Conservation (phyloP, 495 filamentous ascomycete genomes). For the Podospora bellae-mahoneyi region DNA sequence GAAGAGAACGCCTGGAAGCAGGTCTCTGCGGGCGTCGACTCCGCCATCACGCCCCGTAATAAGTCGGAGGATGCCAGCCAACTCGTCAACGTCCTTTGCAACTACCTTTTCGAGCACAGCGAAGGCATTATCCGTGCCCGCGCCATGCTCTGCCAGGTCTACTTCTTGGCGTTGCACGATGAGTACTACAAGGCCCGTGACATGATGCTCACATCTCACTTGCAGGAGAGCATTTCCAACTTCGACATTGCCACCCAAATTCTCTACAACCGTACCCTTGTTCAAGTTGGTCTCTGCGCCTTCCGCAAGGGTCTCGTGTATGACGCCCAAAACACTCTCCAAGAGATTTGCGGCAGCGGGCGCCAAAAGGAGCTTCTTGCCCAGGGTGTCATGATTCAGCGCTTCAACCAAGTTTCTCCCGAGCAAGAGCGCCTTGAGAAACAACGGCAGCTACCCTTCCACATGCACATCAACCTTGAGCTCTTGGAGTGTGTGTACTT, state of each 20-base stretch:
- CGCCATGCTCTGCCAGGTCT: constrained; percentile 97
- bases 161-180: constrained; percentile 95
- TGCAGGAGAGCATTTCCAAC: constrained; percentile 90
- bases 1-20: constrained; percentile 91
- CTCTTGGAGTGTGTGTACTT: constrained; percentile 97
- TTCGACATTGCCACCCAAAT: constrained; percentile 98
- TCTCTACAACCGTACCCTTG: constrained; percentile 95
- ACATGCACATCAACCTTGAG: constrained; percentile 99
- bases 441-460: constrained; percentile 95
- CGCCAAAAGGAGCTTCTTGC: constrained; percentile 96
- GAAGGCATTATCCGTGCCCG: constrained; percentile 93
- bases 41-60: constrained; percentile 70
- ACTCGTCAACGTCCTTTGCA: constrained; percentile 85
- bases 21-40: constrained; percentile 68
- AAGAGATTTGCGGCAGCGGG: constrained; percentile 96
- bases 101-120: constrained; percentile 88
- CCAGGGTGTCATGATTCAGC: constrained; percentile 96
- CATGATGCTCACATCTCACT: constrained; percentile 99
- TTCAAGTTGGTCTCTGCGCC: constrained; percentile 96
- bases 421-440: constrained; percentile 96
- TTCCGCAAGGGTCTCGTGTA: constrained; percentile 97
- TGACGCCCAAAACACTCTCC: constrained; percentile 91
- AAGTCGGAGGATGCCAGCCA: constrained; percentile 59
- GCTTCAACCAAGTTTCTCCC: constrained; percentile 88
- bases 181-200: constrained; percentile 96